phyloP scores from a whole-genome alignment of 2,329 filamentous ascomycete species.

The Bipolaris bicolor region DNA sequence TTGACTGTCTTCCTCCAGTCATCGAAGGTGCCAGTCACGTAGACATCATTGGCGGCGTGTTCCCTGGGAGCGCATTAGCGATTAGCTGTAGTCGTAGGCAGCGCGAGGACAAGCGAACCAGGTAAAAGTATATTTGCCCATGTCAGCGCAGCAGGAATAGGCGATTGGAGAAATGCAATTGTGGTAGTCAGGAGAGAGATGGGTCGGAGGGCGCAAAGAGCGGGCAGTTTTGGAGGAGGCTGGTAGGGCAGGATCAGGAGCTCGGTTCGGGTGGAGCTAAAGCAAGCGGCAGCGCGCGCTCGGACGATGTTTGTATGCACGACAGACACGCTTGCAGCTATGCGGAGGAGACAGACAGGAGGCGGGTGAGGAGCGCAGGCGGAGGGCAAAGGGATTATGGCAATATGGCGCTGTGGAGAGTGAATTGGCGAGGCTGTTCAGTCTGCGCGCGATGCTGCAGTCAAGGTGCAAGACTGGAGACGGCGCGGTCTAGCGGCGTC shows the following conservation, averaged over 20 bases:
- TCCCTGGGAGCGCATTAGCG: conserved; percentile 64
- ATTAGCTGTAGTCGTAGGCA: conserved; percentile 10
- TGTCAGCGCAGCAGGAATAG: conserved; percentile 44
- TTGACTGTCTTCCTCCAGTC: conserved; percentile 87
- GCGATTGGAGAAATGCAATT: conserved; percentile 22
- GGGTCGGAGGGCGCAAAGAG: conserved; percentile 31
- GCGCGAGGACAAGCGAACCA: conserved; percentile 59
- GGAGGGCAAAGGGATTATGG: conserved; percentile 12
- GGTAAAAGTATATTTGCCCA: conserved; percentile 73
- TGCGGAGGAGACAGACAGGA: conserved; percentile 5
- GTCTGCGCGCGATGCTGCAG: conserved; percentile 15
- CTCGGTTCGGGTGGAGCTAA: conserved; percentile 27
- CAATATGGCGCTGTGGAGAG: conserved; percentile 12
- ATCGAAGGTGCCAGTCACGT: conserved; percentile 95
- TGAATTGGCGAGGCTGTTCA: conserved; percentile 30
- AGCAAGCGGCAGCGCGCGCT: conserved; percentile 32
- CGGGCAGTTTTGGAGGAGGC: conserved; percentile 29
- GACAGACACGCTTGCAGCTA: conserved; percentile 25
- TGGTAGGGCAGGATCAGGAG: conserved; percentile 34
- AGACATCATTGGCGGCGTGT: conserved; percentile 82
- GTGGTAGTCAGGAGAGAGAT: conserved; percentile 32
- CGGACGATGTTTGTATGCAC: conserved; percentile 24
- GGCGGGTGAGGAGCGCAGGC: conserved; percentile 20
- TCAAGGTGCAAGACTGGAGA: conserved; percentile 16
- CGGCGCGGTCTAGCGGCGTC: conserved; percentile 19